A percentile compares a stretch with the other conserved stretches of the same genome.
Evolutionary conservation across 495 filamentous ascomycete genomes (phyloP).

Genomic region (Hyaloscypha finlandica): DNA sequence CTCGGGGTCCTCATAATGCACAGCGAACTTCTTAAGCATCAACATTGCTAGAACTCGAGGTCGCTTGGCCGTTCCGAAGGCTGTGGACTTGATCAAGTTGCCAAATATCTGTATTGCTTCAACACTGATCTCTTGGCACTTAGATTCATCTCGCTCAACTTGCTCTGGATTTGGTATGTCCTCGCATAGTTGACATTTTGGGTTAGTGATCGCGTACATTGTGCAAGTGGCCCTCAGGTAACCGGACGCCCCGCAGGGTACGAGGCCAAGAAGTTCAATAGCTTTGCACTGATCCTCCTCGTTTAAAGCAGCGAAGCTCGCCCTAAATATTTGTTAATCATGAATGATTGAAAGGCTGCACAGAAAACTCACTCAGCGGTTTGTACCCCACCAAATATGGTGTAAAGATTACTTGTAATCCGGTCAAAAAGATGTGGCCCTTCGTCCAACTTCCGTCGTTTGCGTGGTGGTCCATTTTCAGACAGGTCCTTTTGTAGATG

Average conservation of each 20-base stretch:
- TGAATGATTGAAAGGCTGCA: constrained; percentile 20
- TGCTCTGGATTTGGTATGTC: constrained; percentile 21
- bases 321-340: neutral
- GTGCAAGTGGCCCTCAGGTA: constrained; percentile 34
- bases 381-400: constrained; percentile 31
- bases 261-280: constrained; percentile 40
- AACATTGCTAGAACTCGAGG: constrained; percentile 73
- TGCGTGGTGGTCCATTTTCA: constrained; percentile 21
- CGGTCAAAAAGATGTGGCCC: constrained; percentile 35
- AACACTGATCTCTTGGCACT: constrained; percentile 36
- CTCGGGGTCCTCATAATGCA: constrained; percentile 56
- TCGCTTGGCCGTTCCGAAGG: constrained; percentile 58
- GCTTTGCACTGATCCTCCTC: constrained; percentile 36
- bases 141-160: constrained; percentile 29
- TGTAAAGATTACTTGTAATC: constrained; percentile 37
- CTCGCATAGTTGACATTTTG: constrained; percentile 41
- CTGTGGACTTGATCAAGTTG: constrained; percentile 55
- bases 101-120: constrained; percentile 56
- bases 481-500: neutral
- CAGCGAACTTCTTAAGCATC: constrained; percentile 64
- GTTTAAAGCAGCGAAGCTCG: constrained; percentile 22
- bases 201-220: constrained; percentile 24
- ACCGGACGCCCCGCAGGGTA: constrained; percentile 47
- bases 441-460: constrained; percentile 24
- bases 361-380: constrained; percentile 22